phyloP scores from a whole-genome alignment of 768 basidiomycete genomes.

The Nidularia pulvinata region DNA sequence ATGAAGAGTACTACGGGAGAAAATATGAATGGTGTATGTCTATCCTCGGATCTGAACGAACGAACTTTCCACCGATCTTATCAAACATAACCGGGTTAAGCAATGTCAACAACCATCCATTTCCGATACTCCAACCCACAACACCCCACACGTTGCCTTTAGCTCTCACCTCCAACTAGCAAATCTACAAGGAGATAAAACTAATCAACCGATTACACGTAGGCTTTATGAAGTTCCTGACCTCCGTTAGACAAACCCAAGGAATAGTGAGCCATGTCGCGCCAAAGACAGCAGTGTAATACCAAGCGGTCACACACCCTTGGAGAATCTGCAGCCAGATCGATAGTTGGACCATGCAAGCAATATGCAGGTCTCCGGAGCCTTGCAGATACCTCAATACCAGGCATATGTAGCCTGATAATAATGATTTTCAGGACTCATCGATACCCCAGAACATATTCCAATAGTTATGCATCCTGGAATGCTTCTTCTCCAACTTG shows the following conservation, averaged over 20 bases:
- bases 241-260: constrained; percentile 29
- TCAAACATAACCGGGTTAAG: constrained; percentile 44
- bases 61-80: constrained; percentile 31
- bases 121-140: constrained; percentile 40
- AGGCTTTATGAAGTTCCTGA: constrained; percentile 2
- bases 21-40: not conserved
- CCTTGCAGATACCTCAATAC: constrained; percentile 7
- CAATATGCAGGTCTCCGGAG: constrained; percentile 36
- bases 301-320: constrained; percentile 21
- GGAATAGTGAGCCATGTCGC: constrained; percentile 48
- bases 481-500: constrained; percentile 34
- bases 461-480: constrained; percentile 37
- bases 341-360: constrained; percentile 37
- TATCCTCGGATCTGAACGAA: not conserved
- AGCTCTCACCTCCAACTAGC: constrained; percentile 39
- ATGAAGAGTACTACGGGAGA: constrained; percentile 33
- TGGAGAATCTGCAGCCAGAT: constrained; percentile 45
- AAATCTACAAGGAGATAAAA: constrained; percentile 24
- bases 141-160: constrained; percentile 48
- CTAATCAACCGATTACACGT: not conserved
- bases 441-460: constrained; percentile 44
- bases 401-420: not conserved
- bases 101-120: constrained; percentile 37
- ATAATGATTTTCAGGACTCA: constrained; percentile 1
- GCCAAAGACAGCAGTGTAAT: constrained; percentile 38